Conservation (phyloP, 179 eudicot genomes). For the Actinidia arguta region DNA sequence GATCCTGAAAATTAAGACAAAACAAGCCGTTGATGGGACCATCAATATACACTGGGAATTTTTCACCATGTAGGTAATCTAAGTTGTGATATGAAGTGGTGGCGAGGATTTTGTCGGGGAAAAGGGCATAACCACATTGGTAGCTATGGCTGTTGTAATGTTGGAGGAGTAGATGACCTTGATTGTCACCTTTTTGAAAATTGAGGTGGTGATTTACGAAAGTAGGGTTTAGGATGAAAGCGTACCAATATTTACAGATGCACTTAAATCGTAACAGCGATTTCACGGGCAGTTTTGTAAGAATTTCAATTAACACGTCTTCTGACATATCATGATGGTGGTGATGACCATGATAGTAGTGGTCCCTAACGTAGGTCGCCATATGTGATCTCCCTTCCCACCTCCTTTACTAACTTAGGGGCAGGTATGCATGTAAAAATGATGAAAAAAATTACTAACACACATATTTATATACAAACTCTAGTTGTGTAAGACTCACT, state of each 20-base stretch:
- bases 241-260: conserved; percentile 17
- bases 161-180: neutral
- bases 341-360: too few relatives aligned
- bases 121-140: neutral
- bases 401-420: too few relatives aligned
- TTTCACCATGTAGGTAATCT: neutral
- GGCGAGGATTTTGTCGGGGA: conserved; percentile 1
- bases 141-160: neutral
- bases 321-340: neutral
- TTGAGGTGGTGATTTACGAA: neutral
- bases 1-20: neutral
- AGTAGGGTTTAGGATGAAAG: neutral
- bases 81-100: neutral
- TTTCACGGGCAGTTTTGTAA: neutral
- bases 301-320: neutral
- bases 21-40: conserved; percentile 12
- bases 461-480: too few relatives aligned
- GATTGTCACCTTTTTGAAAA: neutral
- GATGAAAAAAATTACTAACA: too few relatives aligned
- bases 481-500: too few relatives aligned
- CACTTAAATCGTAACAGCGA: conserved; percentile 1
- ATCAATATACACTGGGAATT: neutral
- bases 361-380: too few relatives aligned
- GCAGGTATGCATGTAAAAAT: too few relatives aligned
- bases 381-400: too few relatives aligned